A percentile compares a stretch with the other conserved stretches of the same genome.
Conservation (phyloP, 176 grass and related monocot species). For the Poa annua region DNA sequence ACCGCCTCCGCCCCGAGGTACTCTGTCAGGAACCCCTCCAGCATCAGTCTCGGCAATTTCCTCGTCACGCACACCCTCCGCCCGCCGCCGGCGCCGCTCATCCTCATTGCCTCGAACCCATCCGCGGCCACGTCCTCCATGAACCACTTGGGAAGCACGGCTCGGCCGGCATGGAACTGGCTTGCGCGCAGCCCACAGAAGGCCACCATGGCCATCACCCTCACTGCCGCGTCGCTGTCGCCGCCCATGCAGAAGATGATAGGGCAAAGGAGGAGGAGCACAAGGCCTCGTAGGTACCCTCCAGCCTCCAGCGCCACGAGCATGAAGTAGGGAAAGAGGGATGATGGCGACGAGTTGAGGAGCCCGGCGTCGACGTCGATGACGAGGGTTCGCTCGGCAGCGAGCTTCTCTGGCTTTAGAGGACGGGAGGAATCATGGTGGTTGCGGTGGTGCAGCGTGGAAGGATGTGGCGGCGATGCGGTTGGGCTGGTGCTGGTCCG, state of each 20-base stretch:
- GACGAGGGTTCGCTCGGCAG: constrained; percentile 5
- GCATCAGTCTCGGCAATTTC: constrained; percentile 63
- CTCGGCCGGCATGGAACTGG: constrained; percentile 45
- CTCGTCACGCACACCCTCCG: constrained; percentile 45
- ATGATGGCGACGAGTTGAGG: constrained; percentile 32
- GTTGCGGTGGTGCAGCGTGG: not conserved
- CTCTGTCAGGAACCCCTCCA: constrained; percentile 63
- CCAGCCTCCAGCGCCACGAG: constrained; percentile 74
- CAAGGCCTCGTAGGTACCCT: constrained; percentile 50
- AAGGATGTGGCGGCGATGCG: not conserved
- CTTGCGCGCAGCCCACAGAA: constrained; percentile 53
- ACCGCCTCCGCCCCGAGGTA: constrained; percentile 49
- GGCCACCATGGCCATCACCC: constrained; percentile 43
- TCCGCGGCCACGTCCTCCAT: constrained; percentile 53
- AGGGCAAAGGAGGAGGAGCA: constrained; percentile 55
- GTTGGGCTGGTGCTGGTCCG: not conserved
- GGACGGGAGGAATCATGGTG: not conserved
- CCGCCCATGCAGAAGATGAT: constrained; percentile 31
- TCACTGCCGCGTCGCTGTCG: not conserved
- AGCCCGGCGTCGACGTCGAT: constrained; percentile 47
- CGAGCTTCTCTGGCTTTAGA: not conserved
- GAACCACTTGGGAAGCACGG: constrained; percentile 74
- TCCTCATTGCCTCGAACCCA: constrained; percentile 41
- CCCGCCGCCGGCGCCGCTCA: not conserved
- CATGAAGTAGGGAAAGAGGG: constrained; percentile 84